These are phyloP conservation scores for Funneliformis caledonium DNA, from an alignment of 371 early-diverging fungal genomes.

Conservation along the genomic window DNA sequence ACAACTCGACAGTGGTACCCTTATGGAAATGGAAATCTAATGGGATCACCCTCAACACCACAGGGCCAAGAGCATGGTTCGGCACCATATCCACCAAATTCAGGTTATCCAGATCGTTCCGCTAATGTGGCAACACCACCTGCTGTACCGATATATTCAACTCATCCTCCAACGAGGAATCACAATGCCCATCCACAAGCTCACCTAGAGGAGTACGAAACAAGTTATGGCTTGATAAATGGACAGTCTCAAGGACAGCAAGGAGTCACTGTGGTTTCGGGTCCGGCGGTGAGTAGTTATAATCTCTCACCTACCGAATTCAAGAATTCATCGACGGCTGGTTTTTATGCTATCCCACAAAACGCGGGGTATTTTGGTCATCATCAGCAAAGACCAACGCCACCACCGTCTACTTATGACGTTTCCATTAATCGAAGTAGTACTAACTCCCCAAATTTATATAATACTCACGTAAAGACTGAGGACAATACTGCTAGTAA, in stretches of 20 bases:
- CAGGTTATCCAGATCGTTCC: conserved; percentile 9
- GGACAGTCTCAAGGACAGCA: conserved; percentile 39
- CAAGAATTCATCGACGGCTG: background rate
- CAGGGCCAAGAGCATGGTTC: conserved; percentile 36
- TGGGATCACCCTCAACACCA: background rate
- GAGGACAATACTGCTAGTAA: conserved; percentile 31
- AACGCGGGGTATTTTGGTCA: background rate
- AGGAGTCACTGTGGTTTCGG: conserved; percentile 8
- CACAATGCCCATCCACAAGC: conserved; percentile 17
- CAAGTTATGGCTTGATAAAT: conserved; percentile 35
- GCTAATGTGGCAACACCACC: conserved; percentile 1
- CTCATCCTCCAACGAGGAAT: conserved; percentile 5
- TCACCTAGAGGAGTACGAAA: conserved; percentile 33
- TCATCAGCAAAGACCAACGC: background rate
- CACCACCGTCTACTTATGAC: background rate
- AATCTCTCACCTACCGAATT: conserved; percentile 16
- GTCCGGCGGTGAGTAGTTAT: conserved; percentile 31
- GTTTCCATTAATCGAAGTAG: background rate
- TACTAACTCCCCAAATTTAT: background rate
- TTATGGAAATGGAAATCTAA: conserved; percentile 29
- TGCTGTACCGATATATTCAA: conserved; percentile 25
- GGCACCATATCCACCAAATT: background rate
- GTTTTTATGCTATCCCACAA: conserved; percentile 24
- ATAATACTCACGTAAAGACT: conserved; percentile 11
- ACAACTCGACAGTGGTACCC: conserved; percentile 29